Conservation (phyloP, 2,329 filamentous ascomycete genomes). For the Sclerotinia nivalis region DNA sequence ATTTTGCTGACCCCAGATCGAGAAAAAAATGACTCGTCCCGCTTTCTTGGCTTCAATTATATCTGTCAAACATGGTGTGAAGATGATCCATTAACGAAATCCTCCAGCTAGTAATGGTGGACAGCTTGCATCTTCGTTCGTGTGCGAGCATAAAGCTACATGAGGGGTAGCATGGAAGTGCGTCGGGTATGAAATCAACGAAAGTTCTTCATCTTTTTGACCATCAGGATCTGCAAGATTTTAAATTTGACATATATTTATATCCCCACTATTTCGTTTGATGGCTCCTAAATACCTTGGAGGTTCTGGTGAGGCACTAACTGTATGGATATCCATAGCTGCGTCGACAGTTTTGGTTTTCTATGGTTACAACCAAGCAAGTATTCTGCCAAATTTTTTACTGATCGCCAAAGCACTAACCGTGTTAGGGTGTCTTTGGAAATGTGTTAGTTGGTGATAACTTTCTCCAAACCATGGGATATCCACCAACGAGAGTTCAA, state of each 20-base stretch:
- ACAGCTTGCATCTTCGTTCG: background rate
- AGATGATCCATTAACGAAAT: background rate
- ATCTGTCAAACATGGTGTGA: background rate
- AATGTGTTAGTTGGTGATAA: conserved; percentile 49
- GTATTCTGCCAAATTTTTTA: background rate
- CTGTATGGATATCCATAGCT: conserved; percentile 54
- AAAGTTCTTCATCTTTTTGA: background rate
- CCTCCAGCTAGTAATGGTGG: background rate
- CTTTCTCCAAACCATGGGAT: conserved; percentile 45
- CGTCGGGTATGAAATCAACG: background rate
- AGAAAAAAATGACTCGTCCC: background rate
- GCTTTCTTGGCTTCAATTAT: background rate
- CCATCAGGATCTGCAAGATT: background rate
- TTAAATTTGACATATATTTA: too few species aligned
- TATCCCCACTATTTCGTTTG: background rate
- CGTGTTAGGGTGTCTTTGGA: conserved; percentile 39
- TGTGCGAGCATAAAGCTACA: background rate
- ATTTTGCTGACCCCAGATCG: background rate
- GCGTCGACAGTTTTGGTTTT: conserved; percentile 53
- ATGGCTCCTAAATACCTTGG: conserved; percentile 53
- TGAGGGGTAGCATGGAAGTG: too few species aligned
- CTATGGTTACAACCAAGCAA: conserved; percentile 49
- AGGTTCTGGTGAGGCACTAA: conserved; percentile 52
- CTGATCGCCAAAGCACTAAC: background rate
- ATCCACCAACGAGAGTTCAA: conserved; percentile 15